Evolutionary conservation across 2,329 filamentous ascomycete genomes (phyloP).

Genomic region (Pseudogymnoascus verrucosus): DNA sequence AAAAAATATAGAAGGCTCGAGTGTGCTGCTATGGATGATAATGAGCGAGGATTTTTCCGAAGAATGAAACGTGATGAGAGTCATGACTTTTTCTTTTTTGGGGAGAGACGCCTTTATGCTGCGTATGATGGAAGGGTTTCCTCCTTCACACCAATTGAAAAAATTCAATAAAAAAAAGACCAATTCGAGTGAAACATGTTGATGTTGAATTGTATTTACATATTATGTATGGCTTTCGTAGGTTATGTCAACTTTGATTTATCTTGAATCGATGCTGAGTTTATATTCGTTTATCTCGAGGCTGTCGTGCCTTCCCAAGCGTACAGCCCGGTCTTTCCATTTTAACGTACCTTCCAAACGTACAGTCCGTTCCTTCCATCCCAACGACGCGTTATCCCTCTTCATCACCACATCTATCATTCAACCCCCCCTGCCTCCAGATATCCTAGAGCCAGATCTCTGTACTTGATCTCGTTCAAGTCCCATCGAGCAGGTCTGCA

Average conservation of each 20-base stretch:
- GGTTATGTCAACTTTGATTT: not conserved
- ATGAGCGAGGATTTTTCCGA: conserved; percentile 7
- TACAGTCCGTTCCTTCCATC: not conserved
- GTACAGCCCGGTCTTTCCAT: not conserved
- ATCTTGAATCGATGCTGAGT: not conserved
- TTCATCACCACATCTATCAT: not conserved
- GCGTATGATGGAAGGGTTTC: conserved; percentile 2
- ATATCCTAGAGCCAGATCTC: not conserved
- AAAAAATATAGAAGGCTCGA: conserved; percentile 8
- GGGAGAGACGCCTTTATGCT: conserved; percentile 6
- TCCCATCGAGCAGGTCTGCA: too few relatives aligned
- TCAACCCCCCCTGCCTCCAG: not conserved
- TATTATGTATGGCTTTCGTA: not conserved
- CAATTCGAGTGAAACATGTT: not conserved
- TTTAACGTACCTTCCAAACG: not conserved
- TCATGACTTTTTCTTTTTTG: conserved; percentile 7
- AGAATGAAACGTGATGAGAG: conserved; percentile 7
- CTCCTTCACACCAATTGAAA: conserved; percentile 6
- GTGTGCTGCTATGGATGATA: conserved; percentile 7
- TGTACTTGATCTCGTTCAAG: not conserved
- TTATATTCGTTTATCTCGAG: not conserved
- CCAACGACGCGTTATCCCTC: not conserved
- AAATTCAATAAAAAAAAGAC: not conserved
- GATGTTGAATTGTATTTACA: not conserved
- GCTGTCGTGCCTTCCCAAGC: not conserved